These are phyloP conservation scores for Glycyrrhiza uralensis DNA, from an alignment of 306 rosid species.

Conservation along the genomic window DNA sequence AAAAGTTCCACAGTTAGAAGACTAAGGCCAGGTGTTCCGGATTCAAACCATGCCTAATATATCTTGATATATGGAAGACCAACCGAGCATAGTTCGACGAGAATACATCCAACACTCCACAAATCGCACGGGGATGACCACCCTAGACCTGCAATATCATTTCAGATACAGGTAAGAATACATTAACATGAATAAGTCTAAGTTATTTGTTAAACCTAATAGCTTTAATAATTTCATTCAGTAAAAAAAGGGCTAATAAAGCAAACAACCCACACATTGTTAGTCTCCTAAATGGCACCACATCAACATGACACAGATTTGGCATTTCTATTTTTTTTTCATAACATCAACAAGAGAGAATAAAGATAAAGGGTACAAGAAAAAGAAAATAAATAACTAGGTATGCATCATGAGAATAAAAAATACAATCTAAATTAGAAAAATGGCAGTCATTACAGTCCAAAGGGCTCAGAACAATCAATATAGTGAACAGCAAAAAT, in stretches of 20 bases:
- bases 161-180: slow-evolving; percentile 29
- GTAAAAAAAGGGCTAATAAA: not conserved
- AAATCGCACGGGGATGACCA: slow-evolving; percentile 89
- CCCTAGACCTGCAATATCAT: slow-evolving; percentile 72
- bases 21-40: slow-evolving; percentile 15
- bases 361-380: not conserved
- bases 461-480: slow-evolving; percentile 5
- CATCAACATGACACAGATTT: not conserved
- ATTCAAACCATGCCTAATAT: slow-evolving; percentile 24
- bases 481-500: not conserved
- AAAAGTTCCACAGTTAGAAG: slow-evolving; percentile 33
- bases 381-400: not conserved
- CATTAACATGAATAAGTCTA: not conserved
- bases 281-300: slow-evolving; percentile 14
- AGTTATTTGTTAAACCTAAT: not conserved
- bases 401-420: not conserved
- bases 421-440: not conserved
- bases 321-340: not conserved
- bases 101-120: slow-evolving; percentile 95
- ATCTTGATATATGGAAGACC: slow-evolving; percentile 33
- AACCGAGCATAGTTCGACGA: slow-evolving; percentile 73
- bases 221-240: not conserved
- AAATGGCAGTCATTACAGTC: not conserved
- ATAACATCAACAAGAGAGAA: not conserved
- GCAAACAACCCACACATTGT: not conserved